Evolutionary conservation across 176 grass and related monocot genomes (phyloP).

Genomic region (Puya raimondii): DNA sequence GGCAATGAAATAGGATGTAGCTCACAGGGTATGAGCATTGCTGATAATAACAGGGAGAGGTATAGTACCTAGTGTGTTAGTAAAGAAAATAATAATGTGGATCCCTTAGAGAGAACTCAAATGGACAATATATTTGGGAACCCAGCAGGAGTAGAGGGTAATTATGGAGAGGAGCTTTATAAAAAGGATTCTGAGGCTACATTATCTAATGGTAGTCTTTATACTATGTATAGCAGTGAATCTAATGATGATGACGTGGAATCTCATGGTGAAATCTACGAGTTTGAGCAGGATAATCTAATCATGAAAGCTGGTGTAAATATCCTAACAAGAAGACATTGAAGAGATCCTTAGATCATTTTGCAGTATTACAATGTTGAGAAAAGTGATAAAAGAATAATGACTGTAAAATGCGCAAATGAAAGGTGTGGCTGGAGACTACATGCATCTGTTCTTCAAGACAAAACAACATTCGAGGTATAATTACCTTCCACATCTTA

Average conservation of each 20-base stretch:
- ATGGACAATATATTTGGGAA: conserved; percentile 4
- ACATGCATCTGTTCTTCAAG: too few species aligned
- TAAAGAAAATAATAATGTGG: too few species aligned
- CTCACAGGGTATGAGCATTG: too few species aligned
- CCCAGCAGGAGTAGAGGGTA: conserved; percentile 1
- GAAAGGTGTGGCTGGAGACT: too few species aligned
- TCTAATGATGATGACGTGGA: too few species aligned
- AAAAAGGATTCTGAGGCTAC: too few species aligned
- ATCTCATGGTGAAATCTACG: conserved; percentile 3
- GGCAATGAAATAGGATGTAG: conserved; percentile 6
- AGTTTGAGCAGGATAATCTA: conserved; percentile 5
- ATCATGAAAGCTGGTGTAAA: not conserved
- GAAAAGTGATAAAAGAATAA: not conserved
- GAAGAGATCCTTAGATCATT: not conserved
- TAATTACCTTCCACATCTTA: not conserved
- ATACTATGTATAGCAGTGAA: too few species aligned
- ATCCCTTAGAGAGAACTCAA: not conserved
- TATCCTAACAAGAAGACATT: not conserved
- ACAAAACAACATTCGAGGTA: too few species aligned
- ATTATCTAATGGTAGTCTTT: too few species aligned
- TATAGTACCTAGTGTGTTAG: too few species aligned
- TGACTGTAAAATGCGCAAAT: too few species aligned
- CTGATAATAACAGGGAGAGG: too few species aligned
- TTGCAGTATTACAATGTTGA: not conserved
- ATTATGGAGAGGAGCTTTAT: not conserved